Conservation (phyloP, 1,284 basidiomycete genomes). For the Butyriboletus appendiculatus region DNA sequence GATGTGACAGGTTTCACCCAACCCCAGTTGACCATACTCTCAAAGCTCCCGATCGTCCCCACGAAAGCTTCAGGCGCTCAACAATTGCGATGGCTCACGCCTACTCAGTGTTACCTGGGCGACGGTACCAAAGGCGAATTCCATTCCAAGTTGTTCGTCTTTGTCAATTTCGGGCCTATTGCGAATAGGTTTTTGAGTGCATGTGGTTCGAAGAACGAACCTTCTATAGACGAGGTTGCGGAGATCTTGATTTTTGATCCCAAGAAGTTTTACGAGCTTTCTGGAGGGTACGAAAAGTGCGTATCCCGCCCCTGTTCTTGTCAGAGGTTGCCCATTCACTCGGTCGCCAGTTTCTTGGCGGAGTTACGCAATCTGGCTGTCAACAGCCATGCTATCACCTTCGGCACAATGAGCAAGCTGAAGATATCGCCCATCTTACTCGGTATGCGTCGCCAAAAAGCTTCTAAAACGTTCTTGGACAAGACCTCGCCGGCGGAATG, state of each 20-base stretch:
- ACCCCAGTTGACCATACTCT: constrained; percentile 37
- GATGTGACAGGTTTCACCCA: constrained; percentile 23
- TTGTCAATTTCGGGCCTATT: constrained; percentile 84
- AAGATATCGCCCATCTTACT: constrained; percentile 72
- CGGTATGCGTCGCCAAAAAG: constrained; percentile 52
- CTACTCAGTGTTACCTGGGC: constrained; percentile 71
- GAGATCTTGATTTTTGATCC: constrained; percentile 68
- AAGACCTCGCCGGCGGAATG: constrained; percentile 39
- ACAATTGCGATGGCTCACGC: constrained; percentile 51
- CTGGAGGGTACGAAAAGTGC: constrained; percentile 66
- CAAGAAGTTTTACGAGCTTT: constrained; percentile 65
- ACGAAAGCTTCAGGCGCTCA: constrained; percentile 32
- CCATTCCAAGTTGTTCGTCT: constrained; percentile 81
- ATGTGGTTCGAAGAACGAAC: constrained; percentile 88
- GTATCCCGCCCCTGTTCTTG: not conserved
- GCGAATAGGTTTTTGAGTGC: constrained; percentile 87
- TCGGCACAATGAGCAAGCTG: constrained; percentile 62
- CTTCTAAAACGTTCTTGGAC: constrained; percentile 37
- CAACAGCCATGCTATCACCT: constrained; percentile 63
- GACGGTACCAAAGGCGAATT: constrained; percentile 52
- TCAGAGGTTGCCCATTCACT: not conserved
- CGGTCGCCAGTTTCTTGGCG: constrained; percentile 64
- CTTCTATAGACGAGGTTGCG: constrained; percentile 80
- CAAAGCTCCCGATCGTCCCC: constrained; percentile 59
- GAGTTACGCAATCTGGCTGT: constrained; percentile 87